Evolutionary conservation across 345 rosid species (phyloP).

Genomic region (Murraya koenigii): DNA sequence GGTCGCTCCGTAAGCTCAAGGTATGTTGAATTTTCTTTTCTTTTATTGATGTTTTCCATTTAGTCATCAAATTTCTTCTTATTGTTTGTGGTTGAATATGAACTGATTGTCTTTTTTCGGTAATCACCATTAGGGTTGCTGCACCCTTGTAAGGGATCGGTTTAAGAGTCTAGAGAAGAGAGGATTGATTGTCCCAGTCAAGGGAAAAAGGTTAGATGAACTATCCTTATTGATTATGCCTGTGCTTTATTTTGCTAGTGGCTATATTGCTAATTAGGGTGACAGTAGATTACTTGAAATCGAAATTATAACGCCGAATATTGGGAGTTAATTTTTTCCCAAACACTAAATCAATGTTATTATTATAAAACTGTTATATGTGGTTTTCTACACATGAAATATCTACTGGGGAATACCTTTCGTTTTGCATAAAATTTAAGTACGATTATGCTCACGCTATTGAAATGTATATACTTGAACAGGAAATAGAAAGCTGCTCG

Average conservation of each 20-base stretch:
- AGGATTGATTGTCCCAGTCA: slow-evolving; percentile 73
- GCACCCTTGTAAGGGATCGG: slow-evolving; percentile 82
- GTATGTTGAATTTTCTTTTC: slow-evolving; percentile 27
- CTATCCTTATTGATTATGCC: background rate
- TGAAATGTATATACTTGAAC: background rate
- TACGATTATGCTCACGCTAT: background rate
- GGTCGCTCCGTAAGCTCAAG: slow-evolving; percentile 85
- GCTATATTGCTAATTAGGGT: background rate
- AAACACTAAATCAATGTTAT: background rate
- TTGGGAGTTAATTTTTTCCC: background rate
- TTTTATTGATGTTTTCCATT: background rate
- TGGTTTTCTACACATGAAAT: background rate
- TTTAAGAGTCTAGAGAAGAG: slow-evolving; percentile 91
- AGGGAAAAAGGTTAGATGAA: slow-evolving; percentile 56
- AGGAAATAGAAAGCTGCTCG: slow-evolving; percentile 5
- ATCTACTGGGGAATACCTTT: background rate
- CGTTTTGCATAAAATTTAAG: background rate
- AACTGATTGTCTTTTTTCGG: background rate
- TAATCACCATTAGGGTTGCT: slow-evolving; percentile 54
- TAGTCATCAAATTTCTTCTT: background rate
- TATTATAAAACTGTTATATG: background rate
- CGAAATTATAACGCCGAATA: background rate
- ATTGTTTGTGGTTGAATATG: background rate
- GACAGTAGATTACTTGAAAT: background rate
- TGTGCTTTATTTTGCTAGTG: background rate